These are phyloP conservation scores for Tardiomyces depauwii DNA, from an alignment of 1,139 yeast species.

Conservation along the genomic window DNA sequence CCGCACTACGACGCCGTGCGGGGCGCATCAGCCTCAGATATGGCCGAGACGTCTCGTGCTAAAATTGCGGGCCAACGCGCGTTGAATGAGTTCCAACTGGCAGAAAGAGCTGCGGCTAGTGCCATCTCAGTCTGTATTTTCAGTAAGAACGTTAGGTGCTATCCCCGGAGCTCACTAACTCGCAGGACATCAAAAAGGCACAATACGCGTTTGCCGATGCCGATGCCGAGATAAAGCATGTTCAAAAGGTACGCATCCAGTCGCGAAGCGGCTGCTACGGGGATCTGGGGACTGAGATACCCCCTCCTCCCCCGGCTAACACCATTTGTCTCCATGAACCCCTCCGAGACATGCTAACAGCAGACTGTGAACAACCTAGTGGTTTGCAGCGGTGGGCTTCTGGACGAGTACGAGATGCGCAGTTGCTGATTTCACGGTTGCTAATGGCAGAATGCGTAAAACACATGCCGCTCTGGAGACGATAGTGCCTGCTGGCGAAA, in stretches of 20 bases:
- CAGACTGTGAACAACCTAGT: not conserved
- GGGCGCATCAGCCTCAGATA: too few species aligned
- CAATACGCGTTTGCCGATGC: conserved; percentile 18
- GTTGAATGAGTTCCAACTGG: not conserved
- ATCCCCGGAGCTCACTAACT: not conserved
- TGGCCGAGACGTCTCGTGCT: too few species aligned
- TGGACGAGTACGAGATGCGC: too few species aligned
- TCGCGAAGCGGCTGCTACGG: too few species aligned
- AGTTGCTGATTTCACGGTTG: too few species aligned
- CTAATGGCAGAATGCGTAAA: not conserved
- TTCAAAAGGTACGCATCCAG: conserved; percentile 11
- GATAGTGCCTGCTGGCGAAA: not conserved
- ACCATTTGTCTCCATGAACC: too few species aligned
- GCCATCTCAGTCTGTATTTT: not conserved
- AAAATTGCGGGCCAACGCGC: too few species aligned
- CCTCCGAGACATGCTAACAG: not conserved
- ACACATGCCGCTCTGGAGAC: not conserved
- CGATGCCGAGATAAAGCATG: conserved; percentile 11
- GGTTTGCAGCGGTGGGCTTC: not conserved
- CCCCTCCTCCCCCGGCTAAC: too few species aligned
- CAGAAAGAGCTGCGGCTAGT: not conserved
- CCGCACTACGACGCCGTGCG: too few species aligned
- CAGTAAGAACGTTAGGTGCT: not conserved
- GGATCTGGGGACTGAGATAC: too few species aligned
- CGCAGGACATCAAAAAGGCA: conserved; percentile 12